Evolutionary conservation across 2,329 filamentous ascomycete species (phyloP).

Genomic region (Helotiales sp.): DNA sequence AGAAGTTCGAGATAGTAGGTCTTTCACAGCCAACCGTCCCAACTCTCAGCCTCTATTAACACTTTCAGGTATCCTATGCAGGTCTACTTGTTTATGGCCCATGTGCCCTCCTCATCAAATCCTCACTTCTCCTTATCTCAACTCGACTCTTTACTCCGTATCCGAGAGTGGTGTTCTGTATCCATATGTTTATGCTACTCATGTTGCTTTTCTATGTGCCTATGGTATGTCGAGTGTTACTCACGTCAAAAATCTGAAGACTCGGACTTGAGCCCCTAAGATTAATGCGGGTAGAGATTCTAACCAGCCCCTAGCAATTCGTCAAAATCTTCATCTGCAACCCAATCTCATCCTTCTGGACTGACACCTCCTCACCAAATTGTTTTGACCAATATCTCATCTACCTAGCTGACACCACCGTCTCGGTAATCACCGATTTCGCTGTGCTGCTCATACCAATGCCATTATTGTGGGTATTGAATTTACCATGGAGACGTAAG

Average conservation of each 20-base stretch:
- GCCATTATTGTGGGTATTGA: constrained; percentile 34
- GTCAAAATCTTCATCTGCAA: constrained; percentile 14
- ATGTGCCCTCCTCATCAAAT: constrained; percentile 10
- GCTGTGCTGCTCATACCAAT: constrained; percentile 36
- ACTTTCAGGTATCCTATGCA: constrained; percentile 7
- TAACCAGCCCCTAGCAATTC: too few species aligned
- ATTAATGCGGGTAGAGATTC: too few species aligned
- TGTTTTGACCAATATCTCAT: constrained; percentile 7
- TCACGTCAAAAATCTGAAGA: too few species aligned
- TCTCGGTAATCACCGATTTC: constrained; percentile 40
- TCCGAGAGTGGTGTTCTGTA: background rate
- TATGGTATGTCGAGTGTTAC: too few species aligned
- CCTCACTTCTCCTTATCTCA: constrained; percentile 16
- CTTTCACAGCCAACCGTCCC: background rate
- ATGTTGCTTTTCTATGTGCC: constrained; percentile 10
- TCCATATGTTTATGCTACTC: constrained; percentile 4
- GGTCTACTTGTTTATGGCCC: constrained; percentile 14
- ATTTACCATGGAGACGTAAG: constrained; percentile 15
- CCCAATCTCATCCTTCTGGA: constrained; percentile 12
- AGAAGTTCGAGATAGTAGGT: constrained; percentile 9
- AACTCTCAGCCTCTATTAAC: background rate
- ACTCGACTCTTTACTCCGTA: constrained; percentile 8
- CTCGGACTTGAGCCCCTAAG: too few species aligned
- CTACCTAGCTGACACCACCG: constrained; percentile 44
- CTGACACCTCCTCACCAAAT: background rate